phyloP scores from a whole-genome alignment of 2,329 filamentous ascomycete species.

The Drechslerella stenobrocha region DNA sequence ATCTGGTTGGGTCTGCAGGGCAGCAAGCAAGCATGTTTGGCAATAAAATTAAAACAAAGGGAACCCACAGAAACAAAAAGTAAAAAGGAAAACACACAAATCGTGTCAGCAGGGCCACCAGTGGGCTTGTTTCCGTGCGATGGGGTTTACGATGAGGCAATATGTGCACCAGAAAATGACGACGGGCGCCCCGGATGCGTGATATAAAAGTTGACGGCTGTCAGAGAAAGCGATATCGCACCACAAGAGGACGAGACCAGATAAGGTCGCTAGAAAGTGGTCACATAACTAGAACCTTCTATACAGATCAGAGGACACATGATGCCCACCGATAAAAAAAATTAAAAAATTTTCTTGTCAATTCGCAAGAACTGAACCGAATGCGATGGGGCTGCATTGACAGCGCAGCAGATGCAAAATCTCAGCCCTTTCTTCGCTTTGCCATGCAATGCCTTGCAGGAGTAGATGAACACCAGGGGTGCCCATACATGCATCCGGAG shows the following conservation, averaged over 20 bases:
- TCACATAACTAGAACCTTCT: too few species aligned
- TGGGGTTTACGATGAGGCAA: conserved; percentile 32
- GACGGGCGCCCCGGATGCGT: conserved; percentile 8
- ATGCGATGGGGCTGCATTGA: conserved; percentile 30
- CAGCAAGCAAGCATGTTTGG: neutral
- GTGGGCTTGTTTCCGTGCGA: conserved; percentile 41
- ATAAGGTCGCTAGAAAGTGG: neutral
- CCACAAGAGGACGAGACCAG: neutral
- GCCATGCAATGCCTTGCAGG: conserved; percentile 42
- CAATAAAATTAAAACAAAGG: conserved; percentile 6
- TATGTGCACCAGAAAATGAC: conserved; percentile 22
- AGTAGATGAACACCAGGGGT: conserved; percentile 11
- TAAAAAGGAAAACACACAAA: neutral
- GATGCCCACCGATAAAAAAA: neutral
- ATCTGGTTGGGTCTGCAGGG: conserved; percentile 4
- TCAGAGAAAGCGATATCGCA: conserved; percentile 12
- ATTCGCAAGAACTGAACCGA: conserved; percentile 18
- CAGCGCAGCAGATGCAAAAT: conserved; percentile 47
- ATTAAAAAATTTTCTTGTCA: too few species aligned
- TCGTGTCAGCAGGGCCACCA: conserved; percentile 19
- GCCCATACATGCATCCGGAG: too few species aligned
- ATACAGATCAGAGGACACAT: too few species aligned
- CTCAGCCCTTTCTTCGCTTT: conserved; percentile 31
- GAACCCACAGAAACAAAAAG: neutral
- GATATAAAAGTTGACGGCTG: neutral